Evolutionary conservation across 2,329 filamentous ascomycete genomes (phyloP), one percentile per base, ranked within the genome.

Genomic region (Cercospora beticola): DNA sequence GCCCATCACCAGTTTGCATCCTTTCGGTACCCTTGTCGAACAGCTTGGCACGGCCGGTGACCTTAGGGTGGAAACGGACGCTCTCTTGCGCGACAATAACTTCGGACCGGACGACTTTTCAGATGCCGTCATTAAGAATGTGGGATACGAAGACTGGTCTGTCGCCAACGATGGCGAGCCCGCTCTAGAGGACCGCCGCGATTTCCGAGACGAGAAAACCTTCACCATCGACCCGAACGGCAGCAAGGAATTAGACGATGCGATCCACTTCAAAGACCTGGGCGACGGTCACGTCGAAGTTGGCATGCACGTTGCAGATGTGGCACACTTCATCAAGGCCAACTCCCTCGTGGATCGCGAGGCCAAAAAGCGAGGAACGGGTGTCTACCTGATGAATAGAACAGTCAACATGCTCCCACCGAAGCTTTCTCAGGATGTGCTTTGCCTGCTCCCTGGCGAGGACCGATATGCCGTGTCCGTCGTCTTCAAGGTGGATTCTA

Each of bases 1-100:
- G 95, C 95, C 95, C 71, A 99, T 99, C 77, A 99, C 95, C 30
- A 99, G 95, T n/a, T 88, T 99, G 66, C 95, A 99, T 83, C 95
- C 95, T 33, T 99, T 99, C 77, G 95, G 95, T 78, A 99, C 95
- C 8, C 89, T 99, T 58, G 94, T 98, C 64, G 95, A 99, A 83
- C 93, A 97, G 82, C 90, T 99, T 64, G 95, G 95, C 71, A 92
- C 93, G 79, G 98, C 98, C 92, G 95, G 95, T 73, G 93, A 99
- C 79, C 86, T 97, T 74, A 97, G 94, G 83, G 94, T 99, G 67
- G 95, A 99, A 83, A 99, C 95, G 2, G 95, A 99, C 83, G 95
- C 95, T 67, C 88, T 99, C 67, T 88, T 99, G 62, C 91, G 95
- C 70, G 95, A 99, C 84, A 99, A 99, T 87, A 99, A 99, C 84